Conservation (phyloP, 495 filamentous ascomycete genomes). For the Polyplosphaeria fusca region DNA sequence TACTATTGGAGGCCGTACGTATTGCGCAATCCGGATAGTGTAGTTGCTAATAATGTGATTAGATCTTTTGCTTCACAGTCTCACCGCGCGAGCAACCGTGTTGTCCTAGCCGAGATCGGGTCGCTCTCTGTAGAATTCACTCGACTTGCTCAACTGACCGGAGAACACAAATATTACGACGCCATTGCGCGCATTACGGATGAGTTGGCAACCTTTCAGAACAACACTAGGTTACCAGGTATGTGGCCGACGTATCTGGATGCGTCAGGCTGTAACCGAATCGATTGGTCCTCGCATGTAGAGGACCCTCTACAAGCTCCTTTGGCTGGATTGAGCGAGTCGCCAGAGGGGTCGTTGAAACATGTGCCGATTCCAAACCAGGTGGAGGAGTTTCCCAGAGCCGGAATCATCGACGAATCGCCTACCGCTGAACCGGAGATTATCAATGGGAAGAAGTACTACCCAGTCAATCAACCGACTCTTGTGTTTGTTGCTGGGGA, state of each 20-base stretch:
- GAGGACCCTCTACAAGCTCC: slow-evolving; percentile 16
- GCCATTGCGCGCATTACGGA: slow-evolving; percentile 89
- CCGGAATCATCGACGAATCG: neutral
- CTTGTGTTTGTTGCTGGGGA: neutral
- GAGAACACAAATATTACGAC: slow-evolving; percentile 87
- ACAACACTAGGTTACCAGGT: slow-evolving; percentile 69
- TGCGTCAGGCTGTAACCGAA: slow-evolving; percentile 63
- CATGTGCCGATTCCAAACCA: neutral
- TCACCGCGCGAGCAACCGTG: slow-evolving; percentile 60
- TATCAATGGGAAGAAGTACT: slow-evolving; percentile 4
- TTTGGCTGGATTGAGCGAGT: neutral
- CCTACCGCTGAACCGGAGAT: neutral
- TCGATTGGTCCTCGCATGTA: slow-evolving; percentile 21
- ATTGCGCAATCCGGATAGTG: neutral
- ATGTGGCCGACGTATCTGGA: slow-evolving; percentile 82
- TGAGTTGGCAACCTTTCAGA: slow-evolving; percentile 76
- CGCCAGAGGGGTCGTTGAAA: neutral
- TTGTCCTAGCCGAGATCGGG: slow-evolving; percentile 80
- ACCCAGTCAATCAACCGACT: slow-evolving; percentile 2
- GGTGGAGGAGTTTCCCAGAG: neutral
- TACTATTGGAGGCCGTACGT: slow-evolving; percentile 79
- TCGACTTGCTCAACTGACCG: slow-evolving; percentile 84
- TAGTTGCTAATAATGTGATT: neutral
- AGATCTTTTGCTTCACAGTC: slow-evolving; percentile 59
- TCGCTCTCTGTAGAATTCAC: slow-evolving; percentile 95